Evolutionary conservation across 495 filamentous ascomycete genomes (phyloP).

Genomic region (Wilcoxina mikolae): DNA sequence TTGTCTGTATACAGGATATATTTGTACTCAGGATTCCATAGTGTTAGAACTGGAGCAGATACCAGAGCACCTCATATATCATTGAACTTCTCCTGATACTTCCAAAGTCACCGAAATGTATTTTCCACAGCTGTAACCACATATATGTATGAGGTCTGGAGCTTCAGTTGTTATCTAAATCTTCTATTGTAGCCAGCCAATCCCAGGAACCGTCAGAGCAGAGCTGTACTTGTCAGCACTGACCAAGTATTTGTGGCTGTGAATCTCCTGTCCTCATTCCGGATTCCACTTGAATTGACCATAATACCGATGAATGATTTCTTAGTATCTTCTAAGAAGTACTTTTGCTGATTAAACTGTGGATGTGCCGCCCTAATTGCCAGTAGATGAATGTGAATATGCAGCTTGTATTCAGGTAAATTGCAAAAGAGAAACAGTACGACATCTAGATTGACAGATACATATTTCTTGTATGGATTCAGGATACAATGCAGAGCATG

Average conservation of each 20-base stretch:
- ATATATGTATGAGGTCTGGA: neutral
- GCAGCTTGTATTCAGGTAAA: conserved; percentile 11
- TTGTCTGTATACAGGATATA: neutral
- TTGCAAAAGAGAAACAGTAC: conserved; percentile 27
- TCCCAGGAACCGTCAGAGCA: neutral
- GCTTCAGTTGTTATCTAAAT: neutral
- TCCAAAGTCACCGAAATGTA: neutral
- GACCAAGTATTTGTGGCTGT: neutral
- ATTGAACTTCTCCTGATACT: neutral
- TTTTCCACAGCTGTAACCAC: neutral
- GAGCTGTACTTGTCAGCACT: neutral
- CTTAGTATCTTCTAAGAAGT: conserved; percentile 25
- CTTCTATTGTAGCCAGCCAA: neutral
- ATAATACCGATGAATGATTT: conserved; percentile 28
- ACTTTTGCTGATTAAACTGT: conserved; percentile 28
- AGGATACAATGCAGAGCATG: neutral
- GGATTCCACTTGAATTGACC: conserved; percentile 4
- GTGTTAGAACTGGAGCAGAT: too few relatives aligned
- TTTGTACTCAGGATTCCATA: neutral
- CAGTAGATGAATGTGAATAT: conserved; percentile 11
- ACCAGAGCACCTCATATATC: too few relatives aligned
- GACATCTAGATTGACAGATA: conserved; percentile 25
- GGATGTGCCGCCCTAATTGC: conserved; percentile 7
- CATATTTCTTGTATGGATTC: neutral
- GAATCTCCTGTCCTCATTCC: neutral